phyloP scores from a whole-genome alignment of 805 yeast species.

The Yarrowia osloensis region DNA sequence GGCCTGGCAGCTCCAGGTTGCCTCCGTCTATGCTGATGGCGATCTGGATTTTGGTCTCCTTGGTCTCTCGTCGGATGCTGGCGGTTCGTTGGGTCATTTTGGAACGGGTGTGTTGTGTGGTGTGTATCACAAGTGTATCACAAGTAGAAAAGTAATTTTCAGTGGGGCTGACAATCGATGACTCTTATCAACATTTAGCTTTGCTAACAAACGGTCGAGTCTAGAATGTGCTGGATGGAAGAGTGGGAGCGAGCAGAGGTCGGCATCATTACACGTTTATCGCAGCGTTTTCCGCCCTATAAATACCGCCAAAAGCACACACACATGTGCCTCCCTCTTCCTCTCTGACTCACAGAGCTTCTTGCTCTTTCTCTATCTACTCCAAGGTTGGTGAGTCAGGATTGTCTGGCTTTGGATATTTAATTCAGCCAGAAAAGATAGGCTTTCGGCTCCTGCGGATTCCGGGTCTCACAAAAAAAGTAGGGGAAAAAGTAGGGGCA shows the following conservation, averaged over 20 bases:
- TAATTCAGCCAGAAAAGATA: not conserved
- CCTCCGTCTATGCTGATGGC: conserved; percentile 88
- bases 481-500: not conserved
- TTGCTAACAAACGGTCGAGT: conserved; percentile 20
- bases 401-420: not conserved
- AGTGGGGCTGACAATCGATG: conserved; percentile 30
- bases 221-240: not conserved
- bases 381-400: conserved; percentile 19
- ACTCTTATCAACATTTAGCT: conserved; percentile 30
- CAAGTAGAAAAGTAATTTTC: conserved; percentile 11
- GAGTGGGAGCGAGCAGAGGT: not conserved
- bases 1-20: conserved; percentile 56
- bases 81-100: conserved; percentile 45
- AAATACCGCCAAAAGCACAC: not conserved
- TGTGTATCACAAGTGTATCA: not conserved
- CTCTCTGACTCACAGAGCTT: not conserved
- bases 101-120: conserved; percentile 32
- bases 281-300: not conserved
- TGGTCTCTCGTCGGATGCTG: conserved; percentile 68
- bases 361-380: not conserved
- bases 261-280: not conserved
- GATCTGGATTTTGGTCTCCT: conserved; percentile 91
- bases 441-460: conserved; percentile 13
- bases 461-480: not conserved
- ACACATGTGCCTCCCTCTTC: not conserved